Base-by-base conservation (phyloP, 257 asterid genomes). In the Solanum pinnatisectum region DNA sequence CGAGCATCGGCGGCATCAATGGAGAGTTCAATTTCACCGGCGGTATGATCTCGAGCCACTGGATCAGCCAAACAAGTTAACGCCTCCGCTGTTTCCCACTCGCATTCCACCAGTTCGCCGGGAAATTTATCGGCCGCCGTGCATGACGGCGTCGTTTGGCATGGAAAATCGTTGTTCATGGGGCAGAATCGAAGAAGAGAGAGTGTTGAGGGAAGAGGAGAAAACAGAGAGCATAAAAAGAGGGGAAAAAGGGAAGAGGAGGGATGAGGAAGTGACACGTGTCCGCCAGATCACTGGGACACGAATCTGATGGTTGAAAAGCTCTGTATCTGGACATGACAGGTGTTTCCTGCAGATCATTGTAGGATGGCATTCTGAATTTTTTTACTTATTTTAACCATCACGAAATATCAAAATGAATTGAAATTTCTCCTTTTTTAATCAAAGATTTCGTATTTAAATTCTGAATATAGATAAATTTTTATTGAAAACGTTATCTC, bases 61-160 rank as follows among this genome's bases (percentile, higher is more conserved):
- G 88, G 39, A 79, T 70, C 84, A 3, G 92, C 93, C 88, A 95
- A 82, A 11, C 85, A 91, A 2, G 94, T 92, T 33, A 94, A 91
- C 42, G 93, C 93, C 60, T 91, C 94, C 85, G 95, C 96, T 6
- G 96, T 95, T 85, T 91, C 95, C 11, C 90, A 15, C 92, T 93
- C 97, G 32, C n/a, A 88, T 37, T 83, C 46, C 88, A 90, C 88
- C 88, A 70, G 78, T 68, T 33, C 91, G 9, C 59, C 85, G 65
- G 40, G 9, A 27, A 79, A 23, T 4, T 76, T 30, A 8, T 60
- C 60, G 20, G 79, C 87, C 77, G 87, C 70, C 42, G 89, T 40
- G 49, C 27, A 16, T 27, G 27, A 27, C 15, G 33, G 16, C 23
- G 30, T 16, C 32, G 67, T 42, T 72, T 71, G n/a, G 22, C 13